Evolutionary conservation across 495 filamentous ascomycete genomes (phyloP).

Genomic region (Delitschia confertaspora): DNA sequence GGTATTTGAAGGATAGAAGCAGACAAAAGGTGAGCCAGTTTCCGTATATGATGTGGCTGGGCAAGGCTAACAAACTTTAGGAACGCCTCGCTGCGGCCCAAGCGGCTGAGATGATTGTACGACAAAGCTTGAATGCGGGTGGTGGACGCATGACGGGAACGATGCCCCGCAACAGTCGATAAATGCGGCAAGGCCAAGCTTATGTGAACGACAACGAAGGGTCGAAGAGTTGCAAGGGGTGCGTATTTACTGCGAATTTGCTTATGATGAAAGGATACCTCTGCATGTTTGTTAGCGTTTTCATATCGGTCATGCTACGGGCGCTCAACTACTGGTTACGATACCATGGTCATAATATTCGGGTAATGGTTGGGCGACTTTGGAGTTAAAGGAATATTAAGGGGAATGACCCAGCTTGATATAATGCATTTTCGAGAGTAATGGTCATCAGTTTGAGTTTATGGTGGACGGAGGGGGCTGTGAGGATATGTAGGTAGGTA

Average conservation of each 20-base stretch:
- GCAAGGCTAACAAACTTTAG: conserved; percentile 10
- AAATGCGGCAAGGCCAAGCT: neutral
- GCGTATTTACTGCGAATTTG: neutral
- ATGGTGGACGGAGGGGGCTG: no score
- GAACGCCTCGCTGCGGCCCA: conserved; percentile 83
- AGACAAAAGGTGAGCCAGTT: conserved; percentile 56
- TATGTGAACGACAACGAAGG: neutral
- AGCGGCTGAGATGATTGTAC: conserved; percentile 89
- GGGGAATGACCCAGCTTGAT: no score
- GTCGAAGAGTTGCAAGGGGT: neutral
- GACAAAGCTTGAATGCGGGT: conserved; percentile 74
- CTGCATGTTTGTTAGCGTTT: conserved; percentile 6
- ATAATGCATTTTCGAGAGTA: no score
- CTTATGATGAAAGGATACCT: conserved; percentile 9
- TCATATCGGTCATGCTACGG: no score
- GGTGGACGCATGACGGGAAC: conserved; percentile 36
- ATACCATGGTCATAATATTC: no score
- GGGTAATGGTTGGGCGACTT: no score
- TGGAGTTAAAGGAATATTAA: no score
- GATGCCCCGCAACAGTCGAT: conserved; percentile 1
- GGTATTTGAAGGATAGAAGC: conserved; percentile 82
- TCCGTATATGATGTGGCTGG: neutral
- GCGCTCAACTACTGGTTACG: no score
- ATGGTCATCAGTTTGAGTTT: no score
- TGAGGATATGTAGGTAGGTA: no score